Evolutionary conservation across 192 early-diverging fungal genomes (phyloP).

Genomic region (Coemansia umbellata): DNA sequence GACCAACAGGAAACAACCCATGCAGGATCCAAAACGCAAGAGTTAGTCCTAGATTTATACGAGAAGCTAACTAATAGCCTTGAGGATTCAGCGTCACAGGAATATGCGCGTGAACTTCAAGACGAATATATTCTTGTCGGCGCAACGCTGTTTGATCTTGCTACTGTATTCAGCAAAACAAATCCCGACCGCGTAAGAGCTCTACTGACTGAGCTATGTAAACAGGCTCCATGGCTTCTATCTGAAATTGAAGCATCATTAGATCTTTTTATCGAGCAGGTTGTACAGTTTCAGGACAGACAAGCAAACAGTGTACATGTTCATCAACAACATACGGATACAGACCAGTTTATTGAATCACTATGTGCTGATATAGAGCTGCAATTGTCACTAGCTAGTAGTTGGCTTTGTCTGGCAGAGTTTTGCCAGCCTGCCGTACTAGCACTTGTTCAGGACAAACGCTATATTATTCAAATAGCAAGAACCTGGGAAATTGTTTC

Average conservation of each 20-base stretch:
- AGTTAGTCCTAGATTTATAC: slow-evolving; percentile 21
- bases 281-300: slow-evolving; percentile 44
- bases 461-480: slow-evolving; percentile 20
- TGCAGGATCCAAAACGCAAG: not conserved
- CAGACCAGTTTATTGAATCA: slow-evolving; percentile 6
- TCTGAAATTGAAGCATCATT: slow-evolving; percentile 47
- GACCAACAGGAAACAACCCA: not conserved
- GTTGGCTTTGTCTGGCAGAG: slow-evolving; percentile 25
- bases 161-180: slow-evolving; percentile 43
- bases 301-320: slow-evolving; percentile 11
- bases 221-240: slow-evolving; percentile 46
- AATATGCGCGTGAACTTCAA: slow-evolving; percentile 22
- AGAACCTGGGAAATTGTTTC: slow-evolving; percentile 34
- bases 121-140: slow-evolving; percentile 33
- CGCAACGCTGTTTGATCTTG: slow-evolving; percentile 55
- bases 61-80: slow-evolving; percentile 39
- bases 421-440: slow-evolving; percentile 11
- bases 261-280: slow-evolving; percentile 48
- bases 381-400: slow-evolving; percentile 24
- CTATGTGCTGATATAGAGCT: slow-evolving; percentile 19
- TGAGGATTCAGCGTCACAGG: slow-evolving; percentile 16
- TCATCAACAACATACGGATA: not conserved
- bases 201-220: slow-evolving; percentile 41
- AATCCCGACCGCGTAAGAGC: slow-evolving; percentile 33
- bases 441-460: slow-evolving; percentile 28